Evolutionary conservation across 495 filamentous ascomycete species (phyloP), one percentile per base, ranked within the genome.

Genomic region (Penicillium macrosclerotiorum): DNA sequence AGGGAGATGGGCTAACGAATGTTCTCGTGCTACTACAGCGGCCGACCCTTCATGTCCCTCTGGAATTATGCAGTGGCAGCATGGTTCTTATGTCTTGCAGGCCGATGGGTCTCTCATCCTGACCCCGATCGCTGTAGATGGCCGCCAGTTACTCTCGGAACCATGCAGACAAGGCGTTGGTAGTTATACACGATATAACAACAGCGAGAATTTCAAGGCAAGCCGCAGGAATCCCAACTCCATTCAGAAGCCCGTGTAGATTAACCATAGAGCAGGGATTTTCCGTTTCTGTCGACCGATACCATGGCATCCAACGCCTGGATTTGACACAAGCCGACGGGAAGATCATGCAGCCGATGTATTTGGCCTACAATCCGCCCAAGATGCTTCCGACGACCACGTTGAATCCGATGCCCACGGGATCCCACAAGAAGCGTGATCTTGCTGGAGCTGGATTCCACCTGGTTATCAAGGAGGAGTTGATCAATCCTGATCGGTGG

Each of bases 61-160:
- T 35, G 85, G 80, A 8, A 75, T 89, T 12, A 79, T 90, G 72
- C 87, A 90, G 61, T 91, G 81, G 75, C 87, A 91, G 55, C 87
- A 91, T 59, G 87, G 88, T 23, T 76, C 64, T 40, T 88, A 78
- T 55, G 66, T 60, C 3, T 55, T 78, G 40, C 69, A 72, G 30
- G 56, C 69, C 17, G 78, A 86, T 52, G 79, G 80, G 24, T 82
- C 80, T 7, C 62, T 91, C 22, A 64, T 61, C 8, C 68, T 90
- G 32, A 72, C 62, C 0, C 87, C 88, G 0, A 80, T 89, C 42
- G 72, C 65, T 11, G 78, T 82, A 2, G 87, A 91, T 60, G 87
- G 87, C 11, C 77, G 87, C 34, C 84, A 90, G 62, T 62, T 90
- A 4, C 62, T 80, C 26, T 89, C 86, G 4, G 70, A 84, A 42